Evolutionary conservation across 352 stramenopile genomes (phyloP).

Genomic region (Phytophthora sp.): DNA sequence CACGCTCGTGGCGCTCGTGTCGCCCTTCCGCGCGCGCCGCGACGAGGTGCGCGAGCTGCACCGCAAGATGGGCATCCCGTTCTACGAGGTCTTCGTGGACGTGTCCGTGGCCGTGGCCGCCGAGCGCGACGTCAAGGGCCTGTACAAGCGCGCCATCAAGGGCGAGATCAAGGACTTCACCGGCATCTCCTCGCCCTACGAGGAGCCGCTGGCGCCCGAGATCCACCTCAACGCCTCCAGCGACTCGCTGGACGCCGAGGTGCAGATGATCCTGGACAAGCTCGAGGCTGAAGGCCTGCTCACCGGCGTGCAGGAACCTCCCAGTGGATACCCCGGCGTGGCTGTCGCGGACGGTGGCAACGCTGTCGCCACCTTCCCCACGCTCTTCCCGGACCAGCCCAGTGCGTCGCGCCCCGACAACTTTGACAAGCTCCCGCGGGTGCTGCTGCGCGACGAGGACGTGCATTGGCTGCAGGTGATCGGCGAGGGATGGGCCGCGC

Average conservation of each 20-base stretch:
- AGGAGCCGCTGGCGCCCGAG: slow-evolving; percentile 93
- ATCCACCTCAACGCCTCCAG: slow-evolving; percentile 96
- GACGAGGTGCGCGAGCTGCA: slow-evolving; percentile 94
- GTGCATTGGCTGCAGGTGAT: slow-evolving; percentile 99
- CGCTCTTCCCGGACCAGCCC: slow-evolving; percentile 63
- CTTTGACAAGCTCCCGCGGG: slow-evolving; percentile 82
- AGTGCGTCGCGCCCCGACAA: slow-evolving; percentile 22
- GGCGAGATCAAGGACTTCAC: slow-evolving; percentile 99
- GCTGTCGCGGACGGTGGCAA: slow-evolving; percentile 90
- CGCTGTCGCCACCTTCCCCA: slow-evolving; percentile 63
- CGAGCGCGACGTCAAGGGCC: slow-evolving; percentile 97
- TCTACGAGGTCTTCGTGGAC: slow-evolving; percentile 99
- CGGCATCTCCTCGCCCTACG: slow-evolving; percentile 98
- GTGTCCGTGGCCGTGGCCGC: slow-evolving; percentile 96
- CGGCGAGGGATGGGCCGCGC: slow-evolving; percentile 96
- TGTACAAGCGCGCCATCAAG: slow-evolving; percentile 93
- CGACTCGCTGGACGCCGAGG: slow-evolving; percentile 92
- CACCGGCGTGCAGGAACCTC: slow-evolving; percentile 58
- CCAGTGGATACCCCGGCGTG: slow-evolving; percentile 71
- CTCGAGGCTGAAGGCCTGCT: slow-evolving; percentile 67
- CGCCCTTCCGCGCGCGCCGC: slow-evolving; percentile 93
- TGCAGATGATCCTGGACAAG: slow-evolving; percentile 64
- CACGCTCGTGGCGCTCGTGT: slow-evolving; percentile 97
- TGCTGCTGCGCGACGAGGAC: slow-evolving; percentile 97
- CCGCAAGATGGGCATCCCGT: slow-evolving; percentile 94